Conservation (phyloP, 768 basidiomycete species). For the Termitomyces sp. region DNA sequence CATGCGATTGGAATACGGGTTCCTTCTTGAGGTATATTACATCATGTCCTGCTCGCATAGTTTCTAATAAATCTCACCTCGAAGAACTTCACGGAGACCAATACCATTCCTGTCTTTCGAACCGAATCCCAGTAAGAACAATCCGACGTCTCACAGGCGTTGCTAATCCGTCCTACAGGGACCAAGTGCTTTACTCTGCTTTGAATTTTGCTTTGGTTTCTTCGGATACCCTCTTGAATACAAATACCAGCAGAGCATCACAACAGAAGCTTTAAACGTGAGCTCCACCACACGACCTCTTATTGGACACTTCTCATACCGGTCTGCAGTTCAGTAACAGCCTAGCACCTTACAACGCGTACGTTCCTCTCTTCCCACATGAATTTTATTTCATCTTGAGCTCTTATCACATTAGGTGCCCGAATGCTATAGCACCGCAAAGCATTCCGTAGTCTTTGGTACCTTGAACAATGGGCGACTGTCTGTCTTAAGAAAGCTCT, state of each 20-base stretch:
- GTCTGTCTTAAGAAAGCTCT: slow-evolving; percentile 68
- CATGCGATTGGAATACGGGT: slow-evolving; percentile 74
- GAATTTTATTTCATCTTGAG: background rate
- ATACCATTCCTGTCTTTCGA: slow-evolving; percentile 70
- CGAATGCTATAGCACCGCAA: slow-evolving; percentile 44
- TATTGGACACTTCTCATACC: background rate
- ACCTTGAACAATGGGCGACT: slow-evolving; percentile 58
- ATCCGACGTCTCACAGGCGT: no score
- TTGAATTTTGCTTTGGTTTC: slow-evolving; percentile 70
- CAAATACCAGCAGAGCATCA: slow-evolving; percentile 73
- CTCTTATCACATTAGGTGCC: slow-evolving; percentile 36
- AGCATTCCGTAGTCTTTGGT: slow-evolving; percentile 41
- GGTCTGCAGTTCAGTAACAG: slow-evolving; percentile 68
- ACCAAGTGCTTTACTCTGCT: slow-evolving; percentile 65
- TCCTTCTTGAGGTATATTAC: slow-evolving; percentile 49
- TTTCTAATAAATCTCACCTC: background rate
- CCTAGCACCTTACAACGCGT: slow-evolving; percentile 80
- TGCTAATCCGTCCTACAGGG: slow-evolving; percentile 29
- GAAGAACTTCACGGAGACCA: slow-evolving; percentile 52
- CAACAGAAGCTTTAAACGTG: slow-evolving; percentile 48
- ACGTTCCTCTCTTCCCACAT: slow-evolving; percentile 14
- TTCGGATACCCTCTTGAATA: slow-evolving; percentile 69
- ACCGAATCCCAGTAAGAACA: slow-evolving; percentile 60
- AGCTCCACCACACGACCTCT: slow-evolving; percentile 31
- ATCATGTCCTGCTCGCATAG: background rate